Conservation (phyloP, 306 rosid genomes). For the Castanopsis chinensis region DNA sequence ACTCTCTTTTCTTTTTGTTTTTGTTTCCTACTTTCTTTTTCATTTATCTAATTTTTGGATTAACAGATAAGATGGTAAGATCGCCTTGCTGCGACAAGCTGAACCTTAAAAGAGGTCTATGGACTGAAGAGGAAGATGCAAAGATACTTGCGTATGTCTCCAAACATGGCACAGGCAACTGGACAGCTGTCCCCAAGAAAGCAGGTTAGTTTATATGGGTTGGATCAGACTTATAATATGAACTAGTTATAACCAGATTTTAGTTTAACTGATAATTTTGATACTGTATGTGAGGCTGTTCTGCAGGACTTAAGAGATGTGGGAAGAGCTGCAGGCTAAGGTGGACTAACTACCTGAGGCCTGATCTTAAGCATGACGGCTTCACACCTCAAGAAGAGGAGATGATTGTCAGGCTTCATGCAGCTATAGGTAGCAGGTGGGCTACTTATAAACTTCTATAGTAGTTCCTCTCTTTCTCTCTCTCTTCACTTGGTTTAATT, state of each 20-base stretch:
- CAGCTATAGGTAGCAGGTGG: slow-evolving; percentile 98
- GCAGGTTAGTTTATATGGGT: slow-evolving; percentile 33
- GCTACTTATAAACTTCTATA: slow-evolving; percentile 2
- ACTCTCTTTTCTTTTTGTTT: not conserved
- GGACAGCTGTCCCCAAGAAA: slow-evolving; percentile 67
- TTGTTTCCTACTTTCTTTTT: slow-evolving; percentile 2
- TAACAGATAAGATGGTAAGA: slow-evolving; percentile 52
- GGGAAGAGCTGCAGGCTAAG: slow-evolving; percentile 76
- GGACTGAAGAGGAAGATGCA: slow-evolving; percentile 65
- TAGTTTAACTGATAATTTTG: not conserved
- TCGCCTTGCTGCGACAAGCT: slow-evolving; percentile 56
- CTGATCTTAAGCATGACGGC: slow-evolving; percentile 63
- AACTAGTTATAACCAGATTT: not conserved
- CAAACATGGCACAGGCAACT: slow-evolving; percentile 56
- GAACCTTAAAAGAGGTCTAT: slow-evolving; percentile 45
- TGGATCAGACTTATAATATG: not conserved
- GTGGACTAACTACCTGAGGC: slow-evolving; percentile 53
- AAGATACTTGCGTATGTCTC: slow-evolving; percentile 50
- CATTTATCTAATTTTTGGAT: slow-evolving; percentile 25
- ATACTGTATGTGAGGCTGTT: slow-evolving; percentile 10
- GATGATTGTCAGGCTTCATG: slow-evolving; percentile 77
- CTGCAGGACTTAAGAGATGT: slow-evolving; percentile 66
- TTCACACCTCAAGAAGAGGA: slow-evolving; percentile 88
- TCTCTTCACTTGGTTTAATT: not conserved
- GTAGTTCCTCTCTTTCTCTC: not conserved